These are phyloP conservation scores for Backusella psychrophila DNA, from an alignment of 192 early-diverging fungal genomes.

Conservation along the genomic window DNA sequence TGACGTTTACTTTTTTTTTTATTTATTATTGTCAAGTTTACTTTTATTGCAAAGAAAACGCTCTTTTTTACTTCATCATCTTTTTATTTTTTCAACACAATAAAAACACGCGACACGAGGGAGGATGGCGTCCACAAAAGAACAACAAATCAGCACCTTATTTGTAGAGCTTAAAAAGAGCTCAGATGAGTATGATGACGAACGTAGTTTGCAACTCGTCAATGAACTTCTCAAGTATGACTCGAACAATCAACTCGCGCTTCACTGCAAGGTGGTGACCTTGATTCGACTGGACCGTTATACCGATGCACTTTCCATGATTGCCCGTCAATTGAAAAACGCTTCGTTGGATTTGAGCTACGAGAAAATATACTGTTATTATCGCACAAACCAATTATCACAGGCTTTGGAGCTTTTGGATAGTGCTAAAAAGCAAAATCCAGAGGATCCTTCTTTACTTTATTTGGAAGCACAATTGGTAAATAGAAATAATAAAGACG, in stretches of 20 bases:
- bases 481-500: conserved; percentile 11
- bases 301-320: conserved; percentile 45
- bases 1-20: not conserved
- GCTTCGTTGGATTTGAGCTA: conserved; percentile 40
- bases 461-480: conserved; percentile 72
- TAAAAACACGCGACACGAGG: not conserved
- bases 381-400: conserved; percentile 55
- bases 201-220: conserved; percentile 45
- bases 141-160: conserved; percentile 13
- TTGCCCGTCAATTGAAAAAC: conserved; percentile 39
- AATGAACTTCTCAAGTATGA: conserved; percentile 50
- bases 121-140: conserved; percentile 15
- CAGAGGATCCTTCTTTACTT: conserved; percentile 36
- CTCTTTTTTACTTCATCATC: not conserved
- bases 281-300: conserved; percentile 56
- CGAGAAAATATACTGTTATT: conserved; percentile 66
- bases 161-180: conserved; percentile 14
- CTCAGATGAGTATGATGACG: conserved; percentile 42
- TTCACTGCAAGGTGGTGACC: conserved; percentile 57
- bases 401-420: conserved; percentile 45
- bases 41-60: not conserved
- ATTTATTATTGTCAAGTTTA: too few species aligned
- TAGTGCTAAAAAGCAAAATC: conserved; percentile 21
- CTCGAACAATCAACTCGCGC: conserved; percentile 49
- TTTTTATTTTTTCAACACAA: not conserved